A percentile compares a stretch with the other conserved stretches of the same genome.
Evolutionary conservation across 345 rosid genomes (phyloP).

Genomic region (Rhizophora apiculata): DNA sequence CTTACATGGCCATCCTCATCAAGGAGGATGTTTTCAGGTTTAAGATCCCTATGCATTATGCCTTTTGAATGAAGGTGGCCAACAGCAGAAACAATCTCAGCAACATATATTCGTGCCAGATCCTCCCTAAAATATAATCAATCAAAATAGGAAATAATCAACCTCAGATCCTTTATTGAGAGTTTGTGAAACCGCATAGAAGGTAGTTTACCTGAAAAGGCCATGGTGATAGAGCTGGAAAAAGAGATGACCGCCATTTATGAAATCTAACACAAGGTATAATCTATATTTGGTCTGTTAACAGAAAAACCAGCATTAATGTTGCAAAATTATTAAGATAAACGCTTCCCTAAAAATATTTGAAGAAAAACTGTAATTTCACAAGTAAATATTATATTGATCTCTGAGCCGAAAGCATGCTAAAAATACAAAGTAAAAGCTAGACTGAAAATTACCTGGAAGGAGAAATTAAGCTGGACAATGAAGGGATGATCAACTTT

Average conservation of each 20-base stretch:
- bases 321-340: background rate
- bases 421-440: background rate
- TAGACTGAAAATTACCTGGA: constrained; percentile 54
- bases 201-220: constrained; percentile 67
- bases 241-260: constrained; percentile 94
- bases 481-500: constrained; percentile 88
- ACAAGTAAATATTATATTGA: background rate
- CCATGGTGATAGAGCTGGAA: constrained; percentile 96
- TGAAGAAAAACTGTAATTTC: background rate
- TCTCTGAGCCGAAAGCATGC: background rate
- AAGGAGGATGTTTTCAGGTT: constrained; percentile 90
- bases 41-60: constrained; percentile 96
- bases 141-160: constrained; percentile 14
- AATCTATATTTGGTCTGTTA: constrained; percentile 85
- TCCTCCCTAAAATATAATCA: constrained; percentile 63
- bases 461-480: constrained; percentile 83
- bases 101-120: constrained; percentile 81
- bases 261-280: constrained; percentile 85
- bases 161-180: background rate
- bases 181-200: background rate
- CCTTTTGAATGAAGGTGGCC: constrained; percentile 92
- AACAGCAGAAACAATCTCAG: constrained; percentile 88
- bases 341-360: too few relatives aligned
- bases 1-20: constrained; percentile 84
- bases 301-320: constrained; percentile 16